phyloP scores from a whole-genome alignment of 371 early-diverging fungal genomes.

The Apophysomyces trapeziformis region DNA sequence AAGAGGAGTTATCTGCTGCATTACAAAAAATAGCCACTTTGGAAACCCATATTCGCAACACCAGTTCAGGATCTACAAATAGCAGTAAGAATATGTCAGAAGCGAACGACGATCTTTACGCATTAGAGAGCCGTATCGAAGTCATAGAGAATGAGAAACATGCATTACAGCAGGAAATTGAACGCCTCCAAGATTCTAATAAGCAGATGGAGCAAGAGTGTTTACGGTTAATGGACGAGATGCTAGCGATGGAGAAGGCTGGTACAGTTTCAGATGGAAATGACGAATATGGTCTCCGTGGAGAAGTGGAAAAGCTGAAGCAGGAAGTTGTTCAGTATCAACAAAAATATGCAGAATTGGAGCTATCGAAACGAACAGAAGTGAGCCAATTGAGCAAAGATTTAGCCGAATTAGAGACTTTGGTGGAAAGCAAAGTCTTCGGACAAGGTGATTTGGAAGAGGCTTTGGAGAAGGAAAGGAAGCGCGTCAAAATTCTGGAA shows the following conservation, averaged over 20 bases:
- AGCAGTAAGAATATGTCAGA: background rate
- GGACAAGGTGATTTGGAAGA: slow-evolving; percentile 72
- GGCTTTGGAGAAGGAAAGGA: slow-evolving; percentile 45
- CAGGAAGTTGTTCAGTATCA: slow-evolving; percentile 51
- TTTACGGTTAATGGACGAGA: slow-evolving; percentile 74
- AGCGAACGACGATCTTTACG: background rate
- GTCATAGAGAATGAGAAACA: slow-evolving; percentile 36
- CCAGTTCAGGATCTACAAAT: background rate
- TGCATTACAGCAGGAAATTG: slow-evolving; percentile 50
- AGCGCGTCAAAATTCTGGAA: background rate
- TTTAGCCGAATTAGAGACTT: slow-evolving; percentile 65
- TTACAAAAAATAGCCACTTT: slow-evolving; percentile 1
- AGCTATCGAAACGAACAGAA: slow-evolving; percentile 56
- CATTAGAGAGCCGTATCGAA: background rate
- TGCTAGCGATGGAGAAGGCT: slow-evolving; percentile 40
- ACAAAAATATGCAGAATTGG: slow-evolving; percentile 55
- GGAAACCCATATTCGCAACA: background rate
- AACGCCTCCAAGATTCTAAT: slow-evolving; percentile 59
- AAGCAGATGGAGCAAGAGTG: slow-evolving; percentile 74
- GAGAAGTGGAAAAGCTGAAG: slow-evolving; percentile 49
- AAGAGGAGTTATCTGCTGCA: slow-evolving; percentile 24
- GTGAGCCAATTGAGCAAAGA: slow-evolving; percentile 66
- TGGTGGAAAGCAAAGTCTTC: slow-evolving; percentile 78
- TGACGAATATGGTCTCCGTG: slow-evolving; percentile 25
- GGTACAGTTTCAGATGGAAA: slow-evolving; percentile 10